Evolutionary conservation across 805 yeast species (phyloP).

Genomic region (Metschnikowia hibisci): DNA sequence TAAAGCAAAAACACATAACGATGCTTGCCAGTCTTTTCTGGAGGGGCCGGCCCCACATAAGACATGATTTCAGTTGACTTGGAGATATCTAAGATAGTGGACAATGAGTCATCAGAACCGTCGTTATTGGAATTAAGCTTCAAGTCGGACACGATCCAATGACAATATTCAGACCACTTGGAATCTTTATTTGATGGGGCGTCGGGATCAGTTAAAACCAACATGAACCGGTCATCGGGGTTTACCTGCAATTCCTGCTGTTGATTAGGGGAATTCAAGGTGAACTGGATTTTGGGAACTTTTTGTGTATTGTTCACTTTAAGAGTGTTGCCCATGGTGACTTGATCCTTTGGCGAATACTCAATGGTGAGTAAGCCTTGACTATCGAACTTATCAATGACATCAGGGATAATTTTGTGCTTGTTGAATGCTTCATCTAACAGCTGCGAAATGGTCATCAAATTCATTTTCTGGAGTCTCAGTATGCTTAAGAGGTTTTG

Average conservation of each 20-base stretch:
- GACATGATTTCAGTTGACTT: conserved; percentile 43
- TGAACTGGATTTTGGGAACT: conserved; percentile 64
- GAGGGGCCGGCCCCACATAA: conserved; percentile 89
- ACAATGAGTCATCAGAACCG: conserved; percentile 19
- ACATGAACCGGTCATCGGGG: conserved; percentile 55
- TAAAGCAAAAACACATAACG: conserved; percentile 76
- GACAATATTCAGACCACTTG: conserved; percentile 86
- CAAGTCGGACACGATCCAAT: conserved; percentile 61
- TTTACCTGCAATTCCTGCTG: conserved; percentile 41
- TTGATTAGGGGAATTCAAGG: conserved; percentile 47
- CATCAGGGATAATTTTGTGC: conserved; percentile 51
- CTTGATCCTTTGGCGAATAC: conserved; percentile 54
- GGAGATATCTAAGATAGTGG: conserved; percentile 31
- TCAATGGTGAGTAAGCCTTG: conserved; percentile 61
- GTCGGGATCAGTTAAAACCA: conserved; percentile 89
- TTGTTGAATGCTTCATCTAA: conserved; percentile 48
- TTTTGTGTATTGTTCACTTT: conserved; percentile 61
- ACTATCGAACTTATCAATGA: conserved; percentile 44
- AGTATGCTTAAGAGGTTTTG: not conserved
- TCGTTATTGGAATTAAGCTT: conserved; percentile 34
- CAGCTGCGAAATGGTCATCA: conserved; percentile 53
- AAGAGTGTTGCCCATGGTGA: conserved; percentile 75
- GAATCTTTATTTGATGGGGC: conserved; percentile 82
- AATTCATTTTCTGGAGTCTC: conserved; percentile 29
- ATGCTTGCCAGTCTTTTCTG: conserved; percentile 79